These are phyloP conservation scores for Trypanosoma scelopori DNA, from an alignment of 208 protist genomes.

Conservation along the genomic window DNA sequence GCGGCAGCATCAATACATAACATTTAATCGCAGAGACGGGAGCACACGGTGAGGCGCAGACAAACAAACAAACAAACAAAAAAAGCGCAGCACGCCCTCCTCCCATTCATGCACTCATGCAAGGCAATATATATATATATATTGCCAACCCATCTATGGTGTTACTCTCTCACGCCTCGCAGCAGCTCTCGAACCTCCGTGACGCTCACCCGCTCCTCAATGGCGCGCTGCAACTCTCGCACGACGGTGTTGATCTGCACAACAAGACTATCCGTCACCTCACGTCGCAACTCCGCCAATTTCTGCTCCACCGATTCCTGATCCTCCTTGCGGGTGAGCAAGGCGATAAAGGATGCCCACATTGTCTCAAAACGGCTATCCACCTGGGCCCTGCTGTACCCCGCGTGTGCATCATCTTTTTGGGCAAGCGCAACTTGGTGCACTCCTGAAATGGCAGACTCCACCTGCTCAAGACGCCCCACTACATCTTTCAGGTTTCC, in stretches of 20 bases:
- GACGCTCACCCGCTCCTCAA: constrained; percentile 61
- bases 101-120: no score
- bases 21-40: no score
- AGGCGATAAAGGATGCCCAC: constrained; percentile 57
- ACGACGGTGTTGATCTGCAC: constrained; percentile 35
- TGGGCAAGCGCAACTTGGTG: background rate
- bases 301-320: constrained; percentile 55
- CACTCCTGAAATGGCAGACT: background rate
- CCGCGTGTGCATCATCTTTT: background rate
- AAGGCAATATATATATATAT: no score
- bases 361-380: constrained; percentile 78
- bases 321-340: constrained; percentile 74
- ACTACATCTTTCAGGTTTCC: background rate
- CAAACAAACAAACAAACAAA: no score
- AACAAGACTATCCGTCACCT: constrained; percentile 43
- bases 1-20: no score
- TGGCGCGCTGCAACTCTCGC: constrained; percentile 37
- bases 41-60: no score
- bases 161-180: background rate
- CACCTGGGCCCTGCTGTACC: constrained; percentile 44
- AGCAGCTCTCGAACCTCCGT: constrained; percentile 60
- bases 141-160: no score
- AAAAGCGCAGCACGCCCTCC: no score
- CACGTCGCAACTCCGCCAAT: constrained; percentile 41
- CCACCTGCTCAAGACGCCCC: constrained; percentile 10